These are phyloP conservation scores for Nephelium lappaceum DNA, from an alignment of 345 rosid species.

Conservation along the genomic window DNA sequence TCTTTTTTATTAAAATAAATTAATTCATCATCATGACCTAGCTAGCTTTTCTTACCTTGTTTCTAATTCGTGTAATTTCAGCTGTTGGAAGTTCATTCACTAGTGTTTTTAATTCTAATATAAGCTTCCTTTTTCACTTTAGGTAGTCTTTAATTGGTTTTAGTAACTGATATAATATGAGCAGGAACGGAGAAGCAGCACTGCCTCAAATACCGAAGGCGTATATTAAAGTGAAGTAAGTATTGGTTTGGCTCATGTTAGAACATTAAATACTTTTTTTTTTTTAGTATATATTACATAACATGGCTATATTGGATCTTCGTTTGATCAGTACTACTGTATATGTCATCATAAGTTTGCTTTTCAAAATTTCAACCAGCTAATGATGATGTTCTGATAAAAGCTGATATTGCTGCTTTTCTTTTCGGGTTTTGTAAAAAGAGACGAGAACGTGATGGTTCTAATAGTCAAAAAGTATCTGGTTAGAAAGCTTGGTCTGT, in stretches of 20 bases:
- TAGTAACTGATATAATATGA: background rate
- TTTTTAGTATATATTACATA: no score
- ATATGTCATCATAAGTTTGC: constrained; percentile 6
- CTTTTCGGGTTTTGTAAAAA: constrained; percentile 29
- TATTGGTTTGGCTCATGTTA: constrained; percentile 21
- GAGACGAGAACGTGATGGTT: constrained; percentile 45
- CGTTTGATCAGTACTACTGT: background rate
- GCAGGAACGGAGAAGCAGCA: constrained; percentile 38
- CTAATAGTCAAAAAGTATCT: constrained; percentile 43
- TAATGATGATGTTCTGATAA: constrained; percentile 41
- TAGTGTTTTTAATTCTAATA: no score
- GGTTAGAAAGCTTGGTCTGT: constrained; percentile 45
- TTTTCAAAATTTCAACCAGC: constrained; percentile 20
- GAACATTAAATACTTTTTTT: constrained; percentile 11
- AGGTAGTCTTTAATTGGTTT: no score
- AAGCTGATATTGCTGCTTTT: constrained; percentile 34
- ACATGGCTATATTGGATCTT: background rate
- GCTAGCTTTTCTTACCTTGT: no score
- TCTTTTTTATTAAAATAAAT: background rate
- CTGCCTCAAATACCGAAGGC: constrained; percentile 47
- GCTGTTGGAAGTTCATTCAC: no score
- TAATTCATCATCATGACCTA: no score
- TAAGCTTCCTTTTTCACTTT: no score
- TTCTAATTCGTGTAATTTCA: no score
- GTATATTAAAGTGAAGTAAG: constrained; percentile 51